Evolutionary conservation across 495 filamentous ascomycete genomes (phyloP).

Genomic region (Aspergillus biplanus): DNA sequence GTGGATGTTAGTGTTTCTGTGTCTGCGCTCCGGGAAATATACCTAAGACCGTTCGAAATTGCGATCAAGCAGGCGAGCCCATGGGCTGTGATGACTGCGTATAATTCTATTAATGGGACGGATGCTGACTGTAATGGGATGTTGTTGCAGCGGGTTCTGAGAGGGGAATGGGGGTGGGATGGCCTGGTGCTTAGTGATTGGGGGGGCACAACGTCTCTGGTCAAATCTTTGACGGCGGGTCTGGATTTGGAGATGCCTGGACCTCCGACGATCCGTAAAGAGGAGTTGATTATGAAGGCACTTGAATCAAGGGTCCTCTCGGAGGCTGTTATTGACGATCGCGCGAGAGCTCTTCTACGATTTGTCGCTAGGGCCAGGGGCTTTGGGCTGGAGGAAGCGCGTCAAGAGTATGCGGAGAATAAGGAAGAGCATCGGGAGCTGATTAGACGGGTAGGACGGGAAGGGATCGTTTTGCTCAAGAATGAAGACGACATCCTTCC

Average conservation of each 20-base stretch:
- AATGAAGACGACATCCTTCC: constrained; percentile 6
- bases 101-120: constrained; percentile 69
- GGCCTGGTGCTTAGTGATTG: constrained; percentile 69
- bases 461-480: constrained; percentile 14
- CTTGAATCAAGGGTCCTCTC: constrained; percentile 5
- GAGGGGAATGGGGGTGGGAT: constrained; percentile 66
- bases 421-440: constrained; percentile 8
- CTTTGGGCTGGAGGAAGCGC: constrained; percentile 3
- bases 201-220: constrained; percentile 45
- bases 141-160: constrained; percentile 58
- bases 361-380: neutral
- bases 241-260: constrained; percentile 71
- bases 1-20: neutral
- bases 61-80: constrained; percentile 61
- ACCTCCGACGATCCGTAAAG: constrained; percentile 43
- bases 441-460: constrained; percentile 10
- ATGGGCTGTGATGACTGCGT: constrained; percentile 67
- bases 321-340: constrained; percentile 11
- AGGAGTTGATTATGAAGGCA: constrained; percentile 3
- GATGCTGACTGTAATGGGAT: constrained; percentile 63
- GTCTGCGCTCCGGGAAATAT: constrained; percentile 56
- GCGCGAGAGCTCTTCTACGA: constrained; percentile 6
- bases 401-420: constrained; percentile 7
- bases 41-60: constrained; percentile 69
- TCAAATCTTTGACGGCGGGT: constrained; percentile 57